Evolutionary conservation across 2,329 filamentous ascomycete genomes (phyloP), one percentile per base, ranked within the genome.

Genomic region (Cladosporium sp.): DNA sequence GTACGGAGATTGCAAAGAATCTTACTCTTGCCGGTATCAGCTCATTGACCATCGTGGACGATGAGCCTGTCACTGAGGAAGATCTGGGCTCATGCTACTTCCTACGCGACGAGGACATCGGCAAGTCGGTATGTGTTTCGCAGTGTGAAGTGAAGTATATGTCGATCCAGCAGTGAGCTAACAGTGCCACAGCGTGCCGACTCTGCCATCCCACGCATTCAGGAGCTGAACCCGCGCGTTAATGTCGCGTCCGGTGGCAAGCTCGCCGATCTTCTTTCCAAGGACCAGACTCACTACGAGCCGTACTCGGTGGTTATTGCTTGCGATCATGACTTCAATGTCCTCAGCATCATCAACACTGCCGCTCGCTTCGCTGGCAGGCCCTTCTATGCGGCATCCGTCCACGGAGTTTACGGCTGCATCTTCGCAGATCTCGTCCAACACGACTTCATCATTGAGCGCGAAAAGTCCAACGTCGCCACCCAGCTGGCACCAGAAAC

Each of bases 1-100:
- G 89, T 59, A 95, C 93, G 72, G 94, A 99, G 76, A 88, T 97
- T 57, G 92, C 94, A 63, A 99, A 99, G 80, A 99, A 97, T 72
- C 86, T 99, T 20, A 93, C 97, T 17, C 85, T 99, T 2, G 92
- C 94, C 20, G 94, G 94, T 60, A 89, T 99, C 67, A 89, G 89
- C 59, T 93, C 91, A 34, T 81, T 99, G 61, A 97, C 93, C 15
- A 86, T 99, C 58, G 80, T 94, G 60, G 94, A 99, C 75, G 83
- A 89, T 68, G 85, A 88, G 57, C 63, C 77, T 9, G 88, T 96
- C 58, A 88, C 84, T 0, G 87, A 92, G 67, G 84, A 88, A 52
- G 93, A 97, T 72, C 78, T 96, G 2, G 90, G 77, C 34, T 73
- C 77, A 14, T 75, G 80, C 55, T 81, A 97, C 78, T 90, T 97